These are phyloP conservation scores for Diaporthe australafricana DNA, from an alignment of 2,329 filamentous ascomycete species.

Conservation along the genomic window DNA sequence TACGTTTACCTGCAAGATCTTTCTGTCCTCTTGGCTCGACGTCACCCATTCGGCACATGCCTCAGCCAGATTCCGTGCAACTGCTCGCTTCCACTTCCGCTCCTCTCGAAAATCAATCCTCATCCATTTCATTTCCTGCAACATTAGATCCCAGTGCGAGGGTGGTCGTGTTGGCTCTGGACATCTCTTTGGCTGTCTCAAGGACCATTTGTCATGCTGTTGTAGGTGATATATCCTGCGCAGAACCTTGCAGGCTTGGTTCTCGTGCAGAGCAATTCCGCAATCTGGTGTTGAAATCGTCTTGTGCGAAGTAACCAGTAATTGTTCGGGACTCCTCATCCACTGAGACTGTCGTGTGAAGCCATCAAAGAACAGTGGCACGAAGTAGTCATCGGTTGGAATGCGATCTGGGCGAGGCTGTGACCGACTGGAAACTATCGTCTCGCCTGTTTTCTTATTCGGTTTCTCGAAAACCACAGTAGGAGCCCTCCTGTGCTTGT, in stretches of 20 bases:
- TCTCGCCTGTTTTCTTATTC: constrained; percentile 60
- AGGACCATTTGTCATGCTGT: constrained; percentile 90
- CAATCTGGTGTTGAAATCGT: constrained; percentile 89
- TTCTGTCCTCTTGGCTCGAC: constrained; percentile 71
- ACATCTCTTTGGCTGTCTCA: constrained; percentile 88
- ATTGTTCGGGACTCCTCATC: constrained; percentile 74
- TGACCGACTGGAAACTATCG: constrained; percentile 54
- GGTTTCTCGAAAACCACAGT: constrained; percentile 84
- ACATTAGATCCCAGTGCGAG: constrained; percentile 86
- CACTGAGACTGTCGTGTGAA: constrained; percentile 66
- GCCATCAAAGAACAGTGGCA: constrained; percentile 70
- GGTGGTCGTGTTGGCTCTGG: constrained; percentile 82
- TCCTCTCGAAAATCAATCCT: constrained; percentile 95
- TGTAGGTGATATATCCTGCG: constrained; percentile 91
- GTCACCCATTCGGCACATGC: constrained; percentile 87
- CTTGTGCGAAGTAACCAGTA: constrained; percentile 87
- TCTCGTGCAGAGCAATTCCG: constrained; percentile 84
- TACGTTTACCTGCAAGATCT: constrained; percentile 75
- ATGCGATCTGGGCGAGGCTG: constrained; percentile 47
- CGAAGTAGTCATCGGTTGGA: constrained; percentile 72
- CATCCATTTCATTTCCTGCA: constrained; percentile 98
- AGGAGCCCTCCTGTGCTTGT: constrained; percentile 71
- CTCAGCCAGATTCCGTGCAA: constrained; percentile 82
- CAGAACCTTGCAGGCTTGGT: constrained; percentile 87
- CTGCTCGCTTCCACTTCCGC: constrained; percentile 89